Base-by-base conservation (phyloP, 495 filamentous ascomycete genomes). In the Margaritispora aquatica region DNA sequence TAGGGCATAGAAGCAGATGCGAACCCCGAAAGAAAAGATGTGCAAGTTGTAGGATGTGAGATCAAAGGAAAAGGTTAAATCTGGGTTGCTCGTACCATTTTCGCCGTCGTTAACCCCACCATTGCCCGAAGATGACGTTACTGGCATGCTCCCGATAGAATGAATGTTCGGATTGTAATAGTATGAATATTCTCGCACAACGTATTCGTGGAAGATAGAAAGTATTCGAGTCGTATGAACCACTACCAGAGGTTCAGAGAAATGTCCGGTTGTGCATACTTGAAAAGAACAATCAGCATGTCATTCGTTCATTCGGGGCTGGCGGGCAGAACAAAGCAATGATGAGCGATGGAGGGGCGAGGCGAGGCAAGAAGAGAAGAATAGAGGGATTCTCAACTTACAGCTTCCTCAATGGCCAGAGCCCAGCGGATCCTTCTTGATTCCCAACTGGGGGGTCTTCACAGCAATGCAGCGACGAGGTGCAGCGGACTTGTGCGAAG, bases 21-120 rank as follows among this genome's bases (percentile, higher is more conserved):
- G n/a, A n/a, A n/a, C n/a, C n/a, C n/a, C n/a, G 11, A 13, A 10
- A 17, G 38, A 44, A 9, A 8, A 9, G 17, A 44, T 44, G 3
- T n/a, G 38, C 38, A 9, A n/a, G n/a, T n/a, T n/a, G n/a, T n/a
- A n/a, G n/a, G 38, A 8, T 52, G 19, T 17, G 34, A 17, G 21
- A 11, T 24, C n/a, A 51, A 38, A 47, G 34, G n/a, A n/a, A 48
- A 27, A 21, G 20, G 34, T 26, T 41, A 56, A 31, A n/a, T n/a
- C n/a, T n/a, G n/a, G n/a, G n/a, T 46, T 9, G 55, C 15, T 26
- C 65, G 31, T 68, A 68, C 65, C 60, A 46, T 65, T 64, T 24
- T 65, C 65, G n/a, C 38, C 54, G 54, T 58, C 55, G 52, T 31
- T 60, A 47, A 51, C 38, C 51, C 61, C 62, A 49, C 59, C 59